A percentile compares a stretch with the other conserved stretches of the same genome.
Evolutionary conservation across 2,329 filamentous ascomycete species (phyloP).

Genomic region (Pseudogymnoascus sp.): DNA sequence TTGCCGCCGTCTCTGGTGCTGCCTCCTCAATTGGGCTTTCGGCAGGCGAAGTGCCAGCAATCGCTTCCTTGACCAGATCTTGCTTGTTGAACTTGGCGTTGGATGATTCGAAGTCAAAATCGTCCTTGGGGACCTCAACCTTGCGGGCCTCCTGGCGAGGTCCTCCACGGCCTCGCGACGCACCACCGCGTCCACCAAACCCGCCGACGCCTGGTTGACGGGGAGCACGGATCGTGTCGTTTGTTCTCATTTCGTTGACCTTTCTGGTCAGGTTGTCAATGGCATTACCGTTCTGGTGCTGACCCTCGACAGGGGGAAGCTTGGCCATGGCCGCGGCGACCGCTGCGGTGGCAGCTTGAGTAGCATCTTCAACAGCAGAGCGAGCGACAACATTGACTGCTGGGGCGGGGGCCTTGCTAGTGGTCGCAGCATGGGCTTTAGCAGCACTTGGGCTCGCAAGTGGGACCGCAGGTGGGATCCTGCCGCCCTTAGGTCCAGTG

Average conservation of each 20-base stretch:
- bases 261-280: slow-evolving; percentile 69
- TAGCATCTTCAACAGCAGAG: slow-evolving; percentile 57
- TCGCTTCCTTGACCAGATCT: slow-evolving; percentile 80
- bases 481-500: slow-evolving; percentile 40
- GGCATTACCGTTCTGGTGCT: slow-evolving; percentile 35
- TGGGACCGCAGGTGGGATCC: slow-evolving; percentile 61
- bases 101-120: slow-evolving; percentile 83
- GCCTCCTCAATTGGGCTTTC: slow-evolving; percentile 40
- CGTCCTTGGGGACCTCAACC: slow-evolving; percentile 81
- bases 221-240: slow-evolving; percentile 47
- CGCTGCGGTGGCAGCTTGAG: slow-evolving; percentile 67
- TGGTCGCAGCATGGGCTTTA: slow-evolving; percentile 33
- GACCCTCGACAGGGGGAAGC: slow-evolving; percentile 39
- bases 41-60: slow-evolving; percentile 64
- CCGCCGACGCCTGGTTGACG: slow-evolving; percentile 41
- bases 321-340: slow-evolving; percentile 78
- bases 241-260: slow-evolving; percentile 70
- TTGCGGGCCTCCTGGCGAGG: slow-evolving; percentile 47
- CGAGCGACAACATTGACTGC: slow-evolving; percentile 23
- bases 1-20: slow-evolving; percentile 28
- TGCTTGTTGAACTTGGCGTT: slow-evolving; percentile 88
- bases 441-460: slow-evolving; percentile 44
- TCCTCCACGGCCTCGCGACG: slow-evolving; percentile 35
- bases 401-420: not conserved
- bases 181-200: slow-evolving; percentile 33